Evolutionary conservation across 2,329 filamentous ascomycete genomes (phyloP), one percentile per base, ranked within the genome.

Genomic region (Verticillium klebahnii): DNA sequence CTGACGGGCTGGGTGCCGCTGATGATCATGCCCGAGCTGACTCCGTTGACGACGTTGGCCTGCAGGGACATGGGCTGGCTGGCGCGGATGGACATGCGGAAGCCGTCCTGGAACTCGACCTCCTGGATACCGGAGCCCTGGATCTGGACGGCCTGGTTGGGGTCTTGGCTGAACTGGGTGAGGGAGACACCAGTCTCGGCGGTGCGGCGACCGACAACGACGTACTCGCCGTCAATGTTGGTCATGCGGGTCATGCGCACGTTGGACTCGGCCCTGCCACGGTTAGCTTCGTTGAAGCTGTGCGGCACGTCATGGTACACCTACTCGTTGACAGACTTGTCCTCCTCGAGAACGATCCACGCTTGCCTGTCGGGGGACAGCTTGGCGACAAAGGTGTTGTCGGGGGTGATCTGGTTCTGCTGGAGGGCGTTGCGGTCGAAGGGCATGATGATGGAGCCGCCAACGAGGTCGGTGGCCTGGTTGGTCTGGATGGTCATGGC

Each of bases 201-300:
- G 2, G 65, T 65, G 45, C 65, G 66, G 40, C 66, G 66, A 40
- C 66, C 66, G 17, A 67, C 62, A 5, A 65, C 64, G 45, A 67
- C 63, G 45, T 62, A 67, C 58, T 67, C 66, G 37, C 66, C 66
- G n/a, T 67, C 66, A 5, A 67, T 64, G 36, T 57, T 63, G 37
- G 60, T 67, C 60, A 67, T 39, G 60, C 67, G 66, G 60, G 66
- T 62, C 66, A 67, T 66, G 31, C 66, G 66, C 50, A 67, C 65
- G 29, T 61, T 67, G 17, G 65, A 64, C 25, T 67, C 66, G 15
- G 62, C 67, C 34, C 66, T 67, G 29, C 40, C 32, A 5, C 11
- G 39, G 17, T 50, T 9, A 32, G 29, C 25, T 32, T 6, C 7
- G 36, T 31, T 4, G 55, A 8, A 19, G 12, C 32, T 6, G 6